Evolutionary conservation across 192 early-diverging fungal genomes (phyloP).

Genomic region (Kappamyces sp.): DNA sequence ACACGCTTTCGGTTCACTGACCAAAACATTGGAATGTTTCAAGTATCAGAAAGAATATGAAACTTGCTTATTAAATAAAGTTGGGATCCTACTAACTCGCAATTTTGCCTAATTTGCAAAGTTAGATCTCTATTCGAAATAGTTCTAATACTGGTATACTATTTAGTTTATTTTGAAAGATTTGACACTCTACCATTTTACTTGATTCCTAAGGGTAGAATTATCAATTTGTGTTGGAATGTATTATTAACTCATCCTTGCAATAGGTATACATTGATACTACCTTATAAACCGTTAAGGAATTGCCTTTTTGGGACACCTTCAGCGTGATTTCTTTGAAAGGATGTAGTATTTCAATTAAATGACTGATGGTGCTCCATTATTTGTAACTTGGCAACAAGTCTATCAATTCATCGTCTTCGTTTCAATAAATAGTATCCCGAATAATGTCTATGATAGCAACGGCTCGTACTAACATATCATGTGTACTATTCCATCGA

Average conservation of each 20-base stretch:
- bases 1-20: too few species aligned
- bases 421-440: neutral
- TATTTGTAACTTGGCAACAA: neutral
- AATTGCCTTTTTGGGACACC: neutral
- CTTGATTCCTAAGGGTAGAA: too few species aligned
- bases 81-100: too few species aligned
- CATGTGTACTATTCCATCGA: slow-evolving; percentile 10
- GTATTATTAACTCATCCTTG: neutral
- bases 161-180: too few species aligned
- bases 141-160: too few species aligned
- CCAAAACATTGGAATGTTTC: too few species aligned
- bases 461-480: slow-evolving; percentile 5
- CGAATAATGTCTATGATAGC: slow-evolving; percentile 1
- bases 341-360: slow-evolving; percentile 1
- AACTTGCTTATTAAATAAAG: too few species aligned
- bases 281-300: neutral
- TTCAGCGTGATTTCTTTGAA: slow-evolving; percentile 5
- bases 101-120: too few species aligned
- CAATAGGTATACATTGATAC: neutral
- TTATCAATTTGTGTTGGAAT: too few species aligned
- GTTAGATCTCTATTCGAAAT: too few species aligned
- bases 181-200: too few species aligned
- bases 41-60: too few species aligned
- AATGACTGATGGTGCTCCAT: slow-evolving; percentile 3
- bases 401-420: neutral